Conservation (phyloP, 495 filamentous ascomycete species). For the Rostrohypoxylon terebratum region DNA sequence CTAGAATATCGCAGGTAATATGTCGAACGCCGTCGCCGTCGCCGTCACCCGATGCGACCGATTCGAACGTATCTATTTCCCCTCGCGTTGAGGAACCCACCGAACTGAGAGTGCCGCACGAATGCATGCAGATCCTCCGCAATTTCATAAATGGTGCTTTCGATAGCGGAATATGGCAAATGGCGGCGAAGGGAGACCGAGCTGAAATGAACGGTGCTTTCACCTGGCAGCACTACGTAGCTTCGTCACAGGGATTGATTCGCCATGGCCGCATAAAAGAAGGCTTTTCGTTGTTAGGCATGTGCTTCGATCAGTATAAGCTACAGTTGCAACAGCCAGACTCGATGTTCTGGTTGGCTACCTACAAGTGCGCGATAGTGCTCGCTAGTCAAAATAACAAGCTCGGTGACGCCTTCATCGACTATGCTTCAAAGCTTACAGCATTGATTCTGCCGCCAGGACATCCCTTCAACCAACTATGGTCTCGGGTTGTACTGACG, state of each 20-base stretch:
- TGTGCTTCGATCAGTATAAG: slow-evolving; percentile 40
- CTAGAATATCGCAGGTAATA: slow-evolving; percentile 43
- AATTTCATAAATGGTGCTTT: slow-evolving; percentile 50
- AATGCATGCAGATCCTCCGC: slow-evolving; percentile 50
- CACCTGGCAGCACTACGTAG: slow-evolving; percentile 47
- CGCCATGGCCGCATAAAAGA: slow-evolving; percentile 39
- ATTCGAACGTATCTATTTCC: slow-evolving; percentile 41
- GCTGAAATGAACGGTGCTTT: slow-evolving; percentile 46
- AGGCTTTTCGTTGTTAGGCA: slow-evolving; percentile 35
- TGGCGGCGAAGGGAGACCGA: slow-evolving; percentile 30
- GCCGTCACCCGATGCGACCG: slow-evolving; percentile 37
- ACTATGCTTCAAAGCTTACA: slow-evolving; percentile 42
- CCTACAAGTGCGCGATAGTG: slow-evolving; percentile 41
- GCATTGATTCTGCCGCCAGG: slow-evolving; percentile 31
- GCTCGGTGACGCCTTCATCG: slow-evolving; percentile 35
- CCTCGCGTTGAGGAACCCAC: slow-evolving; percentile 45
- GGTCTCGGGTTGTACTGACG: slow-evolving; percentile 45
- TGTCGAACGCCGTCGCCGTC: slow-evolving; percentile 52
- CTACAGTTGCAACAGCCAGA: slow-evolving; percentile 29
- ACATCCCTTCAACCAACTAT: slow-evolving; percentile 48
- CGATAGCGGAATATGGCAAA: slow-evolving; percentile 47
- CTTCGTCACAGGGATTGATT: slow-evolving; percentile 46
- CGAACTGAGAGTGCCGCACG: slow-evolving; percentile 47
- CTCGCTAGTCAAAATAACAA: slow-evolving; percentile 34
- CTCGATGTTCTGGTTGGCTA: slow-evolving; percentile 40